These are phyloP conservation scores for Penicillium sp. DNA, from an alignment of 2,329 filamentous ascomycete genomes.

Conservation along the genomic window DNA sequence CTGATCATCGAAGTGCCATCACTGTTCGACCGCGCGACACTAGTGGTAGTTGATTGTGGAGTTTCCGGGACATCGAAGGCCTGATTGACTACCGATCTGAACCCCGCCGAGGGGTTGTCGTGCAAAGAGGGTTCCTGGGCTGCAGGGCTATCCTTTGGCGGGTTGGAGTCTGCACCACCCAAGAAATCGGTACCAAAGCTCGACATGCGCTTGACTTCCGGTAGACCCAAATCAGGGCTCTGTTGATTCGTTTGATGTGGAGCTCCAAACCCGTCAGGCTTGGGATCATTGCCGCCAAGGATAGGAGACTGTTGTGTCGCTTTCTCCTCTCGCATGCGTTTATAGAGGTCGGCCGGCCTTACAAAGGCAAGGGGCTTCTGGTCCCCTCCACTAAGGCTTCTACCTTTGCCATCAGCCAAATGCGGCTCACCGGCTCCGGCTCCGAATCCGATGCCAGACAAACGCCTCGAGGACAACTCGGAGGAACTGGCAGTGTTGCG, in stretches of 20 bases:
- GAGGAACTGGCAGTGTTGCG: conserved; percentile 29
- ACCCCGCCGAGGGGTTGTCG: conserved; percentile 55
- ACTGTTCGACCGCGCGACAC: conserved; percentile 59
- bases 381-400: conserved; percentile 27
- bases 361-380: conserved; percentile 62
- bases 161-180: conserved; percentile 11
- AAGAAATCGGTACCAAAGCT: conserved; percentile 35
- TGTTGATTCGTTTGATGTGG: conserved; percentile 10
- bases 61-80: conserved; percentile 62
- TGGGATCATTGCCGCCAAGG: neutral
- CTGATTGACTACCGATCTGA: conserved; percentile 60
- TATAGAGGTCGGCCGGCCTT: conserved; percentile 74
- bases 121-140: conserved; percentile 39
- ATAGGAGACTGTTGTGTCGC: conserved; percentile 3
- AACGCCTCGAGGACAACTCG: conserved; percentile 20
- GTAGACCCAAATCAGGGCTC: conserved; percentile 33
- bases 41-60: conserved; percentile 52
- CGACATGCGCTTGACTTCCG: conserved; percentile 45
- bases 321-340: conserved; percentile 66
- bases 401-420: conserved; percentile 14
- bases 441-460: conserved; percentile 15
- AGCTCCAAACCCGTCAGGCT: neutral
- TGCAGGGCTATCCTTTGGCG: conserved; percentile 12
- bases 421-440: conserved; percentile 15
- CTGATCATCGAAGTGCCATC: conserved; percentile 63